phyloP scores from a whole-genome alignment of 345 rosid genomes.

The Salix viminalis region DNA sequence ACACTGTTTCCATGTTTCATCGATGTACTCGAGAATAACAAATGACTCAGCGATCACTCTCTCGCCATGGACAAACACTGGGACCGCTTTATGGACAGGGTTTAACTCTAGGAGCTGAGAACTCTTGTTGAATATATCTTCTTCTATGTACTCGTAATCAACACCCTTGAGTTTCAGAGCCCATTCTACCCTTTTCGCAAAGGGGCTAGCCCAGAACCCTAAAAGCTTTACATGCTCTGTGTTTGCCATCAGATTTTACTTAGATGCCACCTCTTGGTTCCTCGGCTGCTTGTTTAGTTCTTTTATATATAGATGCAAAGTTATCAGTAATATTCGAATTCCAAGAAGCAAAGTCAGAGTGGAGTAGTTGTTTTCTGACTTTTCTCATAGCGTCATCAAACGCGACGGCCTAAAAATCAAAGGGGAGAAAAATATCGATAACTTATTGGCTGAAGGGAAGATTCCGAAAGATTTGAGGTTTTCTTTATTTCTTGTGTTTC shows the following conservation, averaged over 20 bases:
- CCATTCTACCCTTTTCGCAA: not conserved
- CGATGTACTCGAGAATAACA: slow-evolving; percentile 25
- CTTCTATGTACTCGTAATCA: slow-evolving; percentile 20
- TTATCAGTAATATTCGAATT: no score
- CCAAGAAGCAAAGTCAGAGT: no score
- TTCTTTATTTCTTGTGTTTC: no score
- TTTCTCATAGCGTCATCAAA: no score
- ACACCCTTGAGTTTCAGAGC: slow-evolving; percentile 23
- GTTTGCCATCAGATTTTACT: not conserved
- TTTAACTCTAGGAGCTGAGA: slow-evolving; percentile 10
- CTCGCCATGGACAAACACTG: slow-evolving; percentile 17
- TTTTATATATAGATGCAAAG: no score
- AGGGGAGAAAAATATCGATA: no score
- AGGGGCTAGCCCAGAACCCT: slow-evolving; percentile 23
- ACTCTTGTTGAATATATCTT: slow-evolving; percentile 20
- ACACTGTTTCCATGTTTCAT: slow-evolving; percentile 33
- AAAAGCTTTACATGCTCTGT: slow-evolving; percentile 14
- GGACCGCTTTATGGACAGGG: slow-evolving; percentile 14
- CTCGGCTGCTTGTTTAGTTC: not conserved
- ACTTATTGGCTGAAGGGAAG: no score
- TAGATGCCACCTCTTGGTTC: not conserved
- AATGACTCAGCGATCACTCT: slow-evolving; percentile 13
- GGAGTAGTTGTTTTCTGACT: no score
- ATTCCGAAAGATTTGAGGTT: no score
- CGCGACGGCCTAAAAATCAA: no score